Conservation (phyloP, 2,329 filamentous ascomycete genomes). For the Elsinoe ampelina region DNA sequence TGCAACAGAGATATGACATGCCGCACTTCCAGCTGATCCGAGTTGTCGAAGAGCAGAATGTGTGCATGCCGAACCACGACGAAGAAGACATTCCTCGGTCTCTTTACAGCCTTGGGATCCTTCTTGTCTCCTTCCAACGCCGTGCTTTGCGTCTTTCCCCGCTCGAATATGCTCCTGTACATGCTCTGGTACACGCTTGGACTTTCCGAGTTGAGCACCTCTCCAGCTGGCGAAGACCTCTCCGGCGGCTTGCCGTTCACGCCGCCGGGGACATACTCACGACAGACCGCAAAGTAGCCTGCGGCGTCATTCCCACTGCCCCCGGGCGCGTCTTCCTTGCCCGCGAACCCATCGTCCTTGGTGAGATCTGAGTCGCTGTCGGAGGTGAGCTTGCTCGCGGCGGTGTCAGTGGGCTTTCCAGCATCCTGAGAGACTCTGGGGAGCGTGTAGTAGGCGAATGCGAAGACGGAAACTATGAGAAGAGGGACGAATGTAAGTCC, state of each 20-base stretch:
- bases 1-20: conserved; percentile 90
- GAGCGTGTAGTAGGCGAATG: conserved; percentile 60
- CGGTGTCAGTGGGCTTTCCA: neutral
- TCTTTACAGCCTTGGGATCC: conserved; percentile 41
- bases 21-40: conserved; percentile 87
- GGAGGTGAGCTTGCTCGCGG: conserved; percentile 29
- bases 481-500: conserved; percentile 82
- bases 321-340: conserved; percentile 50
- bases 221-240: conserved; percentile 69
- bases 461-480: conserved; percentile 49
- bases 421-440: conserved; percentile 31
- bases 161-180: conserved; percentile 92
- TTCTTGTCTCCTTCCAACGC: conserved; percentile 45
- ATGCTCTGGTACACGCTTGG: conserved; percentile 96
- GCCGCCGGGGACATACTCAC: conserved; percentile 84
- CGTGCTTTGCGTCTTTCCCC: conserved; percentile 50
- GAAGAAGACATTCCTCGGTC: conserved; percentile 82
- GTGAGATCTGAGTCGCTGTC: conserved; percentile 29
- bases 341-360: conserved; percentile 29
- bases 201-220: conserved; percentile 57
- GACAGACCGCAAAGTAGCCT: conserved; percentile 89
- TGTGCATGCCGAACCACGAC: conserved; percentile 87
- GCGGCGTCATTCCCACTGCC: conserved; percentile 67
- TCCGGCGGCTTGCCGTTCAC: conserved; percentile 90
- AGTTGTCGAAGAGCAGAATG: conserved; percentile 94